Evolutionary conservation across 2,329 filamentous ascomycete species (phyloP).

Genomic region (Cladophialophora psammophila): DNA sequence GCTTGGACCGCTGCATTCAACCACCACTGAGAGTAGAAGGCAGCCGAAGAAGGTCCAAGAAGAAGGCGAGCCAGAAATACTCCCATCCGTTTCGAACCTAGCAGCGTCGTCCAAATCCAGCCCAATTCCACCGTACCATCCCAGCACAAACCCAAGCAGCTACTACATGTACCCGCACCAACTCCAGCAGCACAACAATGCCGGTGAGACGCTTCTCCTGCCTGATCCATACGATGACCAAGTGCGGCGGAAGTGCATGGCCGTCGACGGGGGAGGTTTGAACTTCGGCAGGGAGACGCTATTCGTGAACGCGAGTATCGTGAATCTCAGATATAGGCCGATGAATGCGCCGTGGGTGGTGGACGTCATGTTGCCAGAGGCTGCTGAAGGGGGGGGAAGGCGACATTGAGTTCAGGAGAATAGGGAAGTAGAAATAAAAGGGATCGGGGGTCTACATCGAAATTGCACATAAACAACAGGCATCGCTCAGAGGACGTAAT

Average conservation of each 20-base stretch:
- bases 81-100: too few species aligned
- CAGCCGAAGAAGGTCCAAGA: too few species aligned
- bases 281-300: conserved; percentile 60
- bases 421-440: too few species aligned
- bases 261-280: conserved; percentile 49
- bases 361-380: conserved; percentile 56
- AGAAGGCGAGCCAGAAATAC: background rate
- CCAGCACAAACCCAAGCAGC: background rate
- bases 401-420: too few species aligned
- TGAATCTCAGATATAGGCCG: conserved; percentile 58
- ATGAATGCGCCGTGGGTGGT: conserved; percentile 64
- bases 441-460: too few species aligned
- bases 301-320: conserved; percentile 66
- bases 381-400: background rate
- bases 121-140: background rate
- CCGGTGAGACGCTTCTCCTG: conserved; percentile 12
- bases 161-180: background rate
- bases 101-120: background rate
- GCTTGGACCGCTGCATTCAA: too few species aligned
- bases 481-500: too few species aligned
- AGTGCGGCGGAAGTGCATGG: conserved; percentile 35
- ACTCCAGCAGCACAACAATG: background rate
- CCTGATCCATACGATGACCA: conserved; percentile 15
- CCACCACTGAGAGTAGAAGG: too few species aligned
- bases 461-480: too few species aligned